Evolutionary conservation across 2,329 filamentous ascomycete species (phyloP), one percentile per base, ranked within the genome.

Genomic region (Ambrosiella cleistominuta): DNA sequence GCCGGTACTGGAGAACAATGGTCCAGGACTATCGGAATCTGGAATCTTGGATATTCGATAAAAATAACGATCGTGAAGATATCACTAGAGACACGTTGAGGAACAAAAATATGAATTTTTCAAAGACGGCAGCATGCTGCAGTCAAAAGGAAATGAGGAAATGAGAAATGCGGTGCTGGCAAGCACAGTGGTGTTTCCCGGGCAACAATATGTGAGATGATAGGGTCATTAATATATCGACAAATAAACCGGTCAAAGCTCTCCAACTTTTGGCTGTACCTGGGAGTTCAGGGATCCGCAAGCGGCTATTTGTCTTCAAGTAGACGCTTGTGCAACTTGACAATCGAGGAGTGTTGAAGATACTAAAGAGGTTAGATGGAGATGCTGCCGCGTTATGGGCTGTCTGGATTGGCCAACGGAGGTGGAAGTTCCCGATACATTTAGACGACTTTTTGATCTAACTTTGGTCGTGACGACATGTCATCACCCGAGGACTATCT

Each of bases 71-170:
- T 15, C n/a, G 5, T 17, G 44, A 17, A 47, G n/a, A 17, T 17
- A 47, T 17, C n/a, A 27, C 27, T 3, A 27, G 4, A 27, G 27
- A 27, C n/a, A 17, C 8, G n/a, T 8, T 47, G 13, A 47, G 5
- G 44, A 47, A 13, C 8, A 15, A 17, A 17, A 17, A 47, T 15
- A 47, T 17, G 19, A 2, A 47, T 8, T 47, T 17, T 47, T 15
- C 2, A 47, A 17, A 13, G 17, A 19, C 15, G 15, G 17, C 27
- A 44, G 11, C 3, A 42, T 45, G 3, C 27, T 42, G 38, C 27
- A 47, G 19, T 36, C 19, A 56, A 56, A 47, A 47, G 17, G 54
- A 56, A 56, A 45, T 56, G 39, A 45, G 15, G 40, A 53, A 53
- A 61, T 42, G 60, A 63, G 56, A 27, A 3, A 27, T 47, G 19